A percentile compares a stretch with the other conserved stretches of the same genome.
Conservation (phyloP, 495 filamentous ascomycete species). For the Lasiosphaeria hispida region DNA sequence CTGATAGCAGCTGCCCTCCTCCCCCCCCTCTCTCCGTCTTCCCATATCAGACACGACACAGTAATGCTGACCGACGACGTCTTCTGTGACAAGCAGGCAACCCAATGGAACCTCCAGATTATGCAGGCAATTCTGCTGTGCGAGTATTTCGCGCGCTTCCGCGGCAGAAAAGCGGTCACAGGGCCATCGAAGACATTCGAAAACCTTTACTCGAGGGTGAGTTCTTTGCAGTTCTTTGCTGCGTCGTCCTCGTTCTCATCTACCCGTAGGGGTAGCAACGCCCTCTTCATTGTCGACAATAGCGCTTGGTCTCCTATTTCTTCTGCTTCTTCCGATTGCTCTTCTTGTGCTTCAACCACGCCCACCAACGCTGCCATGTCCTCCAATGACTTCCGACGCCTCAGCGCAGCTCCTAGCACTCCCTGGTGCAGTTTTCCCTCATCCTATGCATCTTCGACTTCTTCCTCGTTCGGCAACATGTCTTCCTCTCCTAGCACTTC, state of each 20-base stretch:
- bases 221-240: slow-evolving; percentile 36
- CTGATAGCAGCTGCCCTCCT: background rate
- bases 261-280: slow-evolving; percentile 17
- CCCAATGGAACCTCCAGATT: slow-evolving; percentile 46
- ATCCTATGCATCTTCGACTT: slow-evolving; percentile 20
- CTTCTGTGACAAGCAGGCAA: slow-evolving; percentile 22
- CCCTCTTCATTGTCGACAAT: slow-evolving; percentile 36
- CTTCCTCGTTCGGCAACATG: slow-evolving; percentile 18
- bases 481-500: slow-evolving; percentile 9
- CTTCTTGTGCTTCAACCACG: slow-evolving; percentile 26
- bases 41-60: slow-evolving; percentile 4
- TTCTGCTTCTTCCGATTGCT: slow-evolving; percentile 33
- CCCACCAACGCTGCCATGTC: slow-evolving; percentile 22
- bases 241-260: slow-evolving; percentile 27
- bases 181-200: slow-evolving; percentile 48
- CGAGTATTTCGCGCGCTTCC: slow-evolving; percentile 53
- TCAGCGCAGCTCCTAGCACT: slow-evolving; percentile 18
- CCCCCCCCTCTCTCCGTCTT: background rate
- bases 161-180: slow-evolving; percentile 46
- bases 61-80: slow-evolving; percentile 8
- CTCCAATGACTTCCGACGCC: slow-evolving; percentile 17
- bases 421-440: slow-evolving; percentile 27
- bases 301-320: slow-evolving; percentile 34
- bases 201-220: slow-evolving; percentile 52
- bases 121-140: slow-evolving; percentile 57